Conservation (phyloP, 345 rosid species). For the Kandelia obovata region DNA sequence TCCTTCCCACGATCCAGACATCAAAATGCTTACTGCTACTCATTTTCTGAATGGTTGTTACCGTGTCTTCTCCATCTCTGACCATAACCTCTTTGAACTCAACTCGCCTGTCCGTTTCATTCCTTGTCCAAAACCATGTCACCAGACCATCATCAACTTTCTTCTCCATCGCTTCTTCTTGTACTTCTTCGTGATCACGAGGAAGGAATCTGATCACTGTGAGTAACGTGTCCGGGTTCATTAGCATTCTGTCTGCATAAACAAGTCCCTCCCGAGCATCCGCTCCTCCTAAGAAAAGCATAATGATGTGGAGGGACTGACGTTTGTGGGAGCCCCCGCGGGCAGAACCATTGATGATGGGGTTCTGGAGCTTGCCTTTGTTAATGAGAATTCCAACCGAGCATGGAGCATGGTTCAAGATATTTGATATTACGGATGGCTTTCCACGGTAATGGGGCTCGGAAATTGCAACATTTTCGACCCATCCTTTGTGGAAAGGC, state of each 20-base stretch:
- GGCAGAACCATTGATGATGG: background rate
- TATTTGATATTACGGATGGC: constrained; percentile 29
- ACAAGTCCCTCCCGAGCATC: background rate
- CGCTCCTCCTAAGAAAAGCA: background rate
- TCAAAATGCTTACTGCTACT: background rate
- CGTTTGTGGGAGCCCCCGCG: background rate
- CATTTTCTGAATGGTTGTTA: background rate
- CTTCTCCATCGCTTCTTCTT: background rate
- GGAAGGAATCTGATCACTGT: background rate
- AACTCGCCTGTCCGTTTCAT: background rate
- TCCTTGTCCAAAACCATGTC: background rate
- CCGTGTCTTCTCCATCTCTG: background rate
- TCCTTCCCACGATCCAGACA: background rate
- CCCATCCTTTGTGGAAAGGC: constrained; percentile 44
- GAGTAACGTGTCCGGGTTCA: background rate
- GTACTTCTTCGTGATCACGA: background rate
- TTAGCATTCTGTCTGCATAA: background rate
- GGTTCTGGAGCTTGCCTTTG: background rate
- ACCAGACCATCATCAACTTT: background rate
- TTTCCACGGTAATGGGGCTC: constrained; percentile 28
- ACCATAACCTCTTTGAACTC: background rate
- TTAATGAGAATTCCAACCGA: constrained; percentile 43
- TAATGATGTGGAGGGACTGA: background rate
- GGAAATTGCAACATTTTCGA: constrained; percentile 11
- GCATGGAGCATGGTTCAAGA: constrained; percentile 58